Percentiles rank a stretch among this genome's conserved stretches.
These are phyloP conservation scores for Lachancea kluyveri DNA, from an alignment of 805 yeast species.

Conservation along the genomic window DNA sequence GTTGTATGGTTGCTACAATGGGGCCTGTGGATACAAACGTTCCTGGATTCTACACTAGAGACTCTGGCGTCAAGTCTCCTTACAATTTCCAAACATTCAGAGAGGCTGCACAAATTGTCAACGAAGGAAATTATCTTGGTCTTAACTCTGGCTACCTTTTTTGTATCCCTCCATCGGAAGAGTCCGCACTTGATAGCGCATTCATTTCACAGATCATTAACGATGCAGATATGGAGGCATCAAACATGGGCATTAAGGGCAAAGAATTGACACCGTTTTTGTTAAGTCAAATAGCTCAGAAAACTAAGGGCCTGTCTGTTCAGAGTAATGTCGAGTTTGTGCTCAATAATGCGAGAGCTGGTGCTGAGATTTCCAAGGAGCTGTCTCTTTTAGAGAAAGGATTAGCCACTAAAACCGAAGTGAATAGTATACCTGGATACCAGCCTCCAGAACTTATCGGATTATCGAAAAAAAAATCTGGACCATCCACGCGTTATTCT, in stretches of 20 bases:
- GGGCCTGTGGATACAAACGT: slow-evolving; percentile 47
- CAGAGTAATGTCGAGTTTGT: slow-evolving; percentile 70
- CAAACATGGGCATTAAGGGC: slow-evolving; percentile 47
- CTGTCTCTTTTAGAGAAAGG: slow-evolving; percentile 31
- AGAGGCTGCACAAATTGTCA: slow-evolving; percentile 60
- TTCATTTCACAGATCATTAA: slow-evolving; percentile 52
- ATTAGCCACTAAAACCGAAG: neutral
- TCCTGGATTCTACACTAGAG: slow-evolving; percentile 80
- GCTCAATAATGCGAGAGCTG: slow-evolving; percentile 65
- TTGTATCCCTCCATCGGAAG: slow-evolving; percentile 76
- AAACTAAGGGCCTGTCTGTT: slow-evolving; percentile 67
- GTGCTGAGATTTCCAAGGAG: slow-evolving; percentile 58
- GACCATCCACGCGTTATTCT: slow-evolving; percentile 18
- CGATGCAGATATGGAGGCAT: slow-evolving; percentile 54
- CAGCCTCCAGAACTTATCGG: slow-evolving; percentile 1
- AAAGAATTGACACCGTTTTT: slow-evolving; percentile 77
- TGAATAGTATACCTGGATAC: neutral
- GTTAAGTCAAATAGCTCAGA: slow-evolving; percentile 54
- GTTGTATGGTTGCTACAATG: slow-evolving; percentile 74
- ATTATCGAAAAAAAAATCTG: neutral
- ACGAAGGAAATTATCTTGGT: slow-evolving; percentile 41
- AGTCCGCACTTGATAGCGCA: slow-evolving; percentile 48
- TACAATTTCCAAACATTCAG: slow-evolving; percentile 46
- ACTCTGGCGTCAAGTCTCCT: slow-evolving; percentile 70
- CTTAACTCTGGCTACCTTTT: slow-evolving; percentile 65